phyloP scores from a whole-genome alignment of 208 protist species.

The Porcisia hertigi region DNA sequence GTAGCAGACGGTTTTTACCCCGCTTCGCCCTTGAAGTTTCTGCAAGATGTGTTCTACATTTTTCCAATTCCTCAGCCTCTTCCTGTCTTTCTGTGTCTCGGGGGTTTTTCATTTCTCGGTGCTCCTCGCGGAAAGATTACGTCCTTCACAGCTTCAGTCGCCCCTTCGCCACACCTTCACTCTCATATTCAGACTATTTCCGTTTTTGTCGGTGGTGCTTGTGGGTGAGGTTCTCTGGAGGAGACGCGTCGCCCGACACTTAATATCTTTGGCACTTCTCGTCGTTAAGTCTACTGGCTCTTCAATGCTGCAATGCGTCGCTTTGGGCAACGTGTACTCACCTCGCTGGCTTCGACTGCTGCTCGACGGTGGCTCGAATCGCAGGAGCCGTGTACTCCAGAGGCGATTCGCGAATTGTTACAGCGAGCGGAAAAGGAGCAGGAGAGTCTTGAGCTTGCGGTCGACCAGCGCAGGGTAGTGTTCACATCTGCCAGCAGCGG shows the following conservation, averaged over 20 bases:
- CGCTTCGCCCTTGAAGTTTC: not conserved
- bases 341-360: not conserved
- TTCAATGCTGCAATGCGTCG: constrained; percentile 17
- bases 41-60: not conserved
- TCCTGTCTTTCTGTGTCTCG: not conserved
- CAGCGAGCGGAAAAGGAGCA: constrained; percentile 59
- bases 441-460: constrained; percentile 45
- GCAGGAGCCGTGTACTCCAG: constrained; percentile 43
- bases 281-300: not conserved
- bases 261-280: not conserved
- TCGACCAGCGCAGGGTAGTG: constrained; percentile 74
- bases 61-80: not conserved
- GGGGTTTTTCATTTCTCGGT: not conserved
- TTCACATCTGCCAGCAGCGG: constrained; percentile 75
- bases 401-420: constrained; percentile 56
- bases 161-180: not conserved
- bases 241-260: not conserved
- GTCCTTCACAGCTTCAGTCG: not conserved
- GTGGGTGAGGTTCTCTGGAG: not conserved
- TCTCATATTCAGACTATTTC: too few species aligned
- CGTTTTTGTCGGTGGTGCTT: not conserved
- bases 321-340: not conserved
- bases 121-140: not conserved
- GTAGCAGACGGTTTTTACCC: not conserved
- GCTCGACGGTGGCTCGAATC: constrained; percentile 11